A percentile compares a stretch with the other conserved stretches of the same genome.
Conservation (phyloP, 805 yeast genomes). For the Yamadazyma laniorum region DNA sequence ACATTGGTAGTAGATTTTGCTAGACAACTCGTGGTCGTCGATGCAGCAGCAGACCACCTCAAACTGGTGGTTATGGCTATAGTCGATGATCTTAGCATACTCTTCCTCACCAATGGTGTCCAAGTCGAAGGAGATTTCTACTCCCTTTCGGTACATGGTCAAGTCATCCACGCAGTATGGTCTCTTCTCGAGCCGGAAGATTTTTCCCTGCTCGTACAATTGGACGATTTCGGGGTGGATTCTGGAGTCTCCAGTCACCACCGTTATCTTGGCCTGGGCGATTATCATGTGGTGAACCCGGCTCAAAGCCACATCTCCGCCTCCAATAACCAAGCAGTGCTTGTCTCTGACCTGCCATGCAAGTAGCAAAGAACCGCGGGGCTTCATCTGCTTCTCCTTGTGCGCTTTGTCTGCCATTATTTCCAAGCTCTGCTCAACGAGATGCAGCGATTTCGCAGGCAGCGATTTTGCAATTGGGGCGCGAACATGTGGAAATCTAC, state of each 20-base stretch:
- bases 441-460: no score
- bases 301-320: slow-evolving; percentile 74
- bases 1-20: slow-evolving; percentile 52
- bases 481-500: no score
- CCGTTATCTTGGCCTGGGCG: slow-evolving; percentile 70
- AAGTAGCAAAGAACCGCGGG: slow-evolving; percentile 48
- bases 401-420: no score
- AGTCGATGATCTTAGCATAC: slow-evolving; percentile 29
- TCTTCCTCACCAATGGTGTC: slow-evolving; percentile 15
- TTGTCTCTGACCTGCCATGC: slow-evolving; percentile 72
- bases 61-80: slow-evolving; percentile 43
- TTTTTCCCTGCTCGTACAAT: slow-evolving; percentile 34
- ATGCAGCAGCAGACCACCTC: slow-evolving; percentile 72
- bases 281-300: slow-evolving; percentile 63
- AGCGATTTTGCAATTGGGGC: no score
- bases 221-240: slow-evolving; percentile 28
- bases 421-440: no score
- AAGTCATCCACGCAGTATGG: slow-evolving; percentile 49
- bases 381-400: slow-evolving; percentile 1
- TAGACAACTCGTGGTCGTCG: slow-evolving; percentile 63
- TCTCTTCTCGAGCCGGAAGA: slow-evolving; percentile 42
- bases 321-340: slow-evolving; percentile 75
- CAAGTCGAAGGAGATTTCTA: not conserved
- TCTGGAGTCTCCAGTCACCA: slow-evolving; percentile 45
- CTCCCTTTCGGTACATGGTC: slow-evolving; percentile 43